Evolutionary conservation across 2,329 filamentous ascomycete species (phyloP).

Genomic region (Aspergillus tamarii): DNA sequence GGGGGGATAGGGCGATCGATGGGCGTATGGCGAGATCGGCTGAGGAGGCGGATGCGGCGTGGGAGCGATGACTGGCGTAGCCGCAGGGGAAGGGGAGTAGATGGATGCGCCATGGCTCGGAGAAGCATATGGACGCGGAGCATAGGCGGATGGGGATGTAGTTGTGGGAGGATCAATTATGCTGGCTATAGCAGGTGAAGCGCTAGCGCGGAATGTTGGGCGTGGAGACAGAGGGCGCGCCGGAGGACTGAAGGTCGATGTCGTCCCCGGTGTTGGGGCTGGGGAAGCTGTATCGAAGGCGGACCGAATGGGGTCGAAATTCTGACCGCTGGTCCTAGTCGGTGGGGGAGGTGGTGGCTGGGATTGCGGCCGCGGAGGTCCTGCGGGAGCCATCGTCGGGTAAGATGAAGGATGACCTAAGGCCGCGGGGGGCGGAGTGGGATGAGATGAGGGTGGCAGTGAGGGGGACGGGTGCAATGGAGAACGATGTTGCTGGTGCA

Average conservation of each 20-base stretch:
- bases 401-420: conserved; percentile 31
- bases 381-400: conserved; percentile 25
- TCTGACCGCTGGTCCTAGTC: conserved; percentile 72
- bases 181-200: conserved; percentile 88
- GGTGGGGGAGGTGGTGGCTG: conserved; percentile 46
- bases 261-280: conserved; percentile 34
- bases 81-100: conserved; percentile 30
- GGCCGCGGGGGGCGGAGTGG: conserved; percentile 19
- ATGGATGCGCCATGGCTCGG: conserved; percentile 30
- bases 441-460: conserved; percentile 35
- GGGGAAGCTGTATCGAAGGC: conserved; percentile 55
- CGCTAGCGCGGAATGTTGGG: conserved; percentile 69
- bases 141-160: conserved; percentile 34
- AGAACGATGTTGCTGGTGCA: conserved; percentile 20
- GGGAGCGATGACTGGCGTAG: conserved; percentile 26
- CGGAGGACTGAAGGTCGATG: conserved; percentile 47
- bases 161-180: conserved; percentile 70
- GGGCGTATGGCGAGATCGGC: conserved; percentile 28
- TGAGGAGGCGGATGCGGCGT: conserved; percentile 29
- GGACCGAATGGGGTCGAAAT: conserved; percentile 85
- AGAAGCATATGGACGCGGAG: conserved; percentile 31
- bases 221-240: conserved; percentile 54
- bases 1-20: conserved; percentile 29
- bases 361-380: conserved; percentile 45
- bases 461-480: conserved; percentile 21